These are phyloP conservation scores for Epichloe coenophiala DNA, from an alignment of 2,329 filamentous ascomycete species.

Conservation along the genomic window DNA sequence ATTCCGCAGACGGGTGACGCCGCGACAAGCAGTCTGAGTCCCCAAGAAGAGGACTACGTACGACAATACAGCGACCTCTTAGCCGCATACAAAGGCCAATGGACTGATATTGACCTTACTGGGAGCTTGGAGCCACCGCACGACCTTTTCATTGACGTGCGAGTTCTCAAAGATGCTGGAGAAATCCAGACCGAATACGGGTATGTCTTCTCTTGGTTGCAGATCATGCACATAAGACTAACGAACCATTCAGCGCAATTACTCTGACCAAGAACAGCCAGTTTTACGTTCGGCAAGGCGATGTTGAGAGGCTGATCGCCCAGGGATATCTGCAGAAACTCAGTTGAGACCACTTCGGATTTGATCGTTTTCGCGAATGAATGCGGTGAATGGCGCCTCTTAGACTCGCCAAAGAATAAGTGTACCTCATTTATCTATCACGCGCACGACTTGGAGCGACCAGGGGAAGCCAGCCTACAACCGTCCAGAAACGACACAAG, in stretches of 20 bases:
- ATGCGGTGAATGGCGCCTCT: not conserved
- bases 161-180: slow-evolving; percentile 89
- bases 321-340: slow-evolving; percentile 92
- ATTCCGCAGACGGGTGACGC: slow-evolving; percentile 28
- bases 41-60: slow-evolving; percentile 94
- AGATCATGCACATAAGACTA: slow-evolving; percentile 5
- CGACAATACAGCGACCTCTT: slow-evolving; percentile 82
- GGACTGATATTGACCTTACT: slow-evolving; percentile 94
- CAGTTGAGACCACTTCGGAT: slow-evolving; percentile 37
- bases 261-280: slow-evolving; percentile 97
- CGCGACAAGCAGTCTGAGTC: slow-evolving; percentile 66
- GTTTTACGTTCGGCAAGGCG: slow-evolving; percentile 89
- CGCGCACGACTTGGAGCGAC: too few relatives aligned
- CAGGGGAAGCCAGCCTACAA: not conserved
- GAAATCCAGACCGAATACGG: slow-evolving; percentile 99
- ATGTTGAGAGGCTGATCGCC: slow-evolving; percentile 86
- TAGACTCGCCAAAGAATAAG: not conserved
- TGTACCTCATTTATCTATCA: too few relatives aligned
- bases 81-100: slow-evolving; percentile 94
- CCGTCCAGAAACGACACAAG: not conserved
- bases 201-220: slow-evolving; percentile 26
- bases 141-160: slow-evolving; percentile 92
- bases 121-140: slow-evolving; percentile 87
- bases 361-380: not conserved
- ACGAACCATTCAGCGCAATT: slow-evolving; percentile 52